phyloP scores from a whole-genome alignment of 129 eudicot species.

The Saussurea involucrata region DNA sequence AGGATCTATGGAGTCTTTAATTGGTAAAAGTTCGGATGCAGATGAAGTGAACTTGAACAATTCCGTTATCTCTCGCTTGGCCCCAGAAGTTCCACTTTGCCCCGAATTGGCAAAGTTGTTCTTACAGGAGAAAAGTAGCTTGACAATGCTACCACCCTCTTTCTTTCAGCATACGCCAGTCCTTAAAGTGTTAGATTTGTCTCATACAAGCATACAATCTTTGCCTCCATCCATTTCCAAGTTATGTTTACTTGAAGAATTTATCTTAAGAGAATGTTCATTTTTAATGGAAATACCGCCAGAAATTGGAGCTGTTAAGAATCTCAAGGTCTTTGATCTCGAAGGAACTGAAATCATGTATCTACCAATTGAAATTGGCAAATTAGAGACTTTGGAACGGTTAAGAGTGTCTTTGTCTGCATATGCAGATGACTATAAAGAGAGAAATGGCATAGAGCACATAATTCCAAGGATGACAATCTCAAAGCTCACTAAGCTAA shows the following conservation, averaged over 20 bases:
- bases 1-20: constrained; percentile 19
- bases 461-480: constrained; percentile 24
- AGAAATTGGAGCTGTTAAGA: constrained; percentile 26
- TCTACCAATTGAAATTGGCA: constrained; percentile 27
- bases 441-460: neutral
- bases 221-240: constrained; percentile 32
- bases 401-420: constrained; percentile 28
- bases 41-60: constrained; percentile 12
- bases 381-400: neutral
- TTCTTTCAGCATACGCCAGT: constrained; percentile 14
- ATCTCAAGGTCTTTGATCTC: constrained; percentile 35
- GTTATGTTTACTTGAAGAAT: constrained; percentile 10
- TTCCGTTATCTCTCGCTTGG: neutral
- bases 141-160: constrained; percentile 13
- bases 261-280: constrained; percentile 25
- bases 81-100: constrained; percentile 10
- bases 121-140: constrained; percentile 17
- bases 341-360: constrained; percentile 32
- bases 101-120: neutral
- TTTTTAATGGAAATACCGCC: constrained; percentile 25
- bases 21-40: neutral
- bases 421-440: constrained; percentile 18
- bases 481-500: constrained; percentile 25
- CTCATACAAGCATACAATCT: constrained; percentile 27
- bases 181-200: constrained; percentile 30